Evolutionary conservation across 2,329 filamentous ascomycete genomes (phyloP).

Genomic region (Colletotrichum gigasporum): DNA sequence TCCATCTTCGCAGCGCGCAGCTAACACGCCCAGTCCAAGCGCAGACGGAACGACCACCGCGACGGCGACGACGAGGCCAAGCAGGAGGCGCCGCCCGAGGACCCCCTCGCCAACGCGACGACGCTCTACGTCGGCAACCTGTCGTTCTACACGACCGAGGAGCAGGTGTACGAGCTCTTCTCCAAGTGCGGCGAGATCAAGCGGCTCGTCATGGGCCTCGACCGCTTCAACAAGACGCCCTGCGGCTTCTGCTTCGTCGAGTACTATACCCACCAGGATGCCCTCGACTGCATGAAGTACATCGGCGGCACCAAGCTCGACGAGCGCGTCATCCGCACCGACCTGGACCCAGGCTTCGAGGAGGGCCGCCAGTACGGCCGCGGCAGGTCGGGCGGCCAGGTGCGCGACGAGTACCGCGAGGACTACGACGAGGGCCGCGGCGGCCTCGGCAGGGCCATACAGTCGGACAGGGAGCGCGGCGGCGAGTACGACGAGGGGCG

Average conservation of each 20-base stretch:
- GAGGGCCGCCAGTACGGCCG: slow-evolving; percentile 96
- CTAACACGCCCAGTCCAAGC: slow-evolving; percentile 69
- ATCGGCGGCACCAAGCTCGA: slow-evolving; percentile 98
- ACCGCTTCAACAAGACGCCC: slow-evolving; percentile 96
- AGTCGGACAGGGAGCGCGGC: slow-evolving; percentile 53
- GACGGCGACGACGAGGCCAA: slow-evolving; percentile 68
- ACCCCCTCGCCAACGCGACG: slow-evolving; percentile 86
- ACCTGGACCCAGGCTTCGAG: slow-evolving; percentile 94
- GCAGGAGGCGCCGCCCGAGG: slow-evolving; percentile 65
- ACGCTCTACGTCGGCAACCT: slow-evolving; percentile 98
- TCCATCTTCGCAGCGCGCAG: slow-evolving; percentile 1
- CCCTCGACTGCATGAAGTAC: slow-evolving; percentile 98
- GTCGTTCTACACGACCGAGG: slow-evolving; percentile 98
- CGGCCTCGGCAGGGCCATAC: slow-evolving; percentile 83
- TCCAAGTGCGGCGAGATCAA: slow-evolving; percentile 98
- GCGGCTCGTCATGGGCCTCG: slow-evolving; percentile 95
- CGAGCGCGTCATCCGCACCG: slow-evolving; percentile 94
- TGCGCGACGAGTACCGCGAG: slow-evolving; percentile 96
- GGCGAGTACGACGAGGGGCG: slow-evolving; percentile 50
- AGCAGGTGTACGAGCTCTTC: slow-evolving; percentile 98
- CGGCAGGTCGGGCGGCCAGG: slow-evolving; percentile 95
- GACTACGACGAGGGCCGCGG: slow-evolving; percentile 96
- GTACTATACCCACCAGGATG: slow-evolving; percentile 98
- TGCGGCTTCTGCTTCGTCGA: slow-evolving; percentile 99
- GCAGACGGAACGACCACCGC: slow-evolving; percentile 68